These are phyloP conservation scores for Blastobotrys terrestris DNA, from an alignment of 805 yeast genomes.

Conservation along the genomic window DNA sequence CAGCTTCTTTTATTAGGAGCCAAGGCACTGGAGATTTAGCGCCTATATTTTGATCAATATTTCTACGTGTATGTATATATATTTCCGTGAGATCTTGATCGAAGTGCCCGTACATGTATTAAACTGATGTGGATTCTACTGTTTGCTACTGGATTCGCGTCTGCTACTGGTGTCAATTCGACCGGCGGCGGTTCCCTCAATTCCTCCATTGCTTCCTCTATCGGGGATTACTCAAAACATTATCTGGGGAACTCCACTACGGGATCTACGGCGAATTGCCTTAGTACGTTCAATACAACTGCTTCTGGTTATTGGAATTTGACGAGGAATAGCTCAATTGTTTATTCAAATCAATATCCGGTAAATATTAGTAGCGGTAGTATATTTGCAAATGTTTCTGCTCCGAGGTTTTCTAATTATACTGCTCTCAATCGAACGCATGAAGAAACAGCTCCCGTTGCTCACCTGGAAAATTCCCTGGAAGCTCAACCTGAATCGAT, in stretches of 20 bases:
- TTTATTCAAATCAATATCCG: neutral
- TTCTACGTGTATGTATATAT: neutral
- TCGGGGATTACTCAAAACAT: no score
- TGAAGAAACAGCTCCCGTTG: neutral
- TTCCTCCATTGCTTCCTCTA: no score
- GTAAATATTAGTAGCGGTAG: neutral
- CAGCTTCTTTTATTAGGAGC: neutral
- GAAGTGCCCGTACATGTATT: no score
- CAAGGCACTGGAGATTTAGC: neutral
- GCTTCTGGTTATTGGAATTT: neutral
- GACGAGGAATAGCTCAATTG: neutral
- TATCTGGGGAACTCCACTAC: no score
- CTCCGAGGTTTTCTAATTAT: neutral
- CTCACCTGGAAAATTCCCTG: no score
- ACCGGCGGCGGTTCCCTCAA: no score
- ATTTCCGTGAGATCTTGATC: neutral
- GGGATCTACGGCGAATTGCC: no score
- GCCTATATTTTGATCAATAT: no score
- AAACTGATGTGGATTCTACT: no score
- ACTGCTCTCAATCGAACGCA: neutral
- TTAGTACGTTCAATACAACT: no score
- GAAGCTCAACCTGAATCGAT: no score
- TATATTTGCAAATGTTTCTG: neutral
- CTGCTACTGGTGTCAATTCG: no score
- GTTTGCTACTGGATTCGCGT: neutral